Conservation (phyloP, 768 basidiomycete genomes). For the Phylloporus sp. region DNA sequence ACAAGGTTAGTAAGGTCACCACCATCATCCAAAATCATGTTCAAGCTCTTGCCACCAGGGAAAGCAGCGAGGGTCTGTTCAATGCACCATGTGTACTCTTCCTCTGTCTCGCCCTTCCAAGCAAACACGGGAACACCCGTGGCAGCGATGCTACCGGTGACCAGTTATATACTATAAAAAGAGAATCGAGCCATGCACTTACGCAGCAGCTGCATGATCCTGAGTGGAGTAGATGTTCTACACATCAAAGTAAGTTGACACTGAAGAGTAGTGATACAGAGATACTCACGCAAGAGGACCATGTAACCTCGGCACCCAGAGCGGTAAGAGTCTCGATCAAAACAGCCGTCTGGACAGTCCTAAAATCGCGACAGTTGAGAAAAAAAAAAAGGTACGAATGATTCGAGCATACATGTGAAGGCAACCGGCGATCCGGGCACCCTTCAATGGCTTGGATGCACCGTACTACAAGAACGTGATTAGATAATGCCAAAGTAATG, state of each 20-base stretch:
- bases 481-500: slow-evolving; percentile 11
- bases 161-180: slow-evolving; percentile 1
- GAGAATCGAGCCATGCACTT: slow-evolving; percentile 29
- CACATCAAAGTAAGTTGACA: slow-evolving; percentile 6
- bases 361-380: slow-evolving; percentile 33
- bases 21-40: slow-evolving; percentile 99
- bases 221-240: slow-evolving; percentile 99
- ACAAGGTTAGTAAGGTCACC: slow-evolving; percentile 94
- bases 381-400: neutral
- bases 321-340: slow-evolving; percentile 96
- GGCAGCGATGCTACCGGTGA: slow-evolving; percentile 73
- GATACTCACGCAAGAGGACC: slow-evolving; percentile 89
- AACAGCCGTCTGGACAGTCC: slow-evolving; percentile 98
- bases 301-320: slow-evolving; percentile 95
- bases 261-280: neutral
- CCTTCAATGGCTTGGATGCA: slow-evolving; percentile 79
- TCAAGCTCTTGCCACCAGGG: slow-evolving; percentile 75
- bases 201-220: slow-evolving; percentile 98
- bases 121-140: slow-evolving; percentile 98
- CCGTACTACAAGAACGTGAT: slow-evolving; percentile 53
- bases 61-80: slow-evolving; percentile 94
- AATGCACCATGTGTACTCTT: slow-evolving; percentile 98
- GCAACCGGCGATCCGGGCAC: slow-evolving; percentile 95
- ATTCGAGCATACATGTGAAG: slow-evolving; percentile 79
- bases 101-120: slow-evolving; percentile 99